Evolutionary conservation across 1,139 yeast genomes (phyloP), one percentile per base, ranked within the genome.

Genomic region (Debaryomyces robertsiae): DNA sequence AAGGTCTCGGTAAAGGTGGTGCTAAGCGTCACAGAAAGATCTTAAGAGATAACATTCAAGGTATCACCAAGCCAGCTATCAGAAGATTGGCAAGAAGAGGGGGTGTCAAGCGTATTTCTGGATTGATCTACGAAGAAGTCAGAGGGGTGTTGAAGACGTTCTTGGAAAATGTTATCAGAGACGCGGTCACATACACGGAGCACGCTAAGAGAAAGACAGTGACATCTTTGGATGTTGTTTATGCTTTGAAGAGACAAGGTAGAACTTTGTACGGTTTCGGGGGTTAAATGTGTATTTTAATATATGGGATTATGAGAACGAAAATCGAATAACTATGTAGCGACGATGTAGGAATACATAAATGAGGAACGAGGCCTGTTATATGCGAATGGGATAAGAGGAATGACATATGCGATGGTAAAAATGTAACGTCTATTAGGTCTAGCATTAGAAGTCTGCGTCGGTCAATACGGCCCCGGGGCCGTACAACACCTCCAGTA

Each of bases 51-150:
- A 93, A 93, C 91, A 91, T 93, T 60, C 98, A 91, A 79, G 98
- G 98, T 81, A 91, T 93, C 68, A 93, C 98, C 54, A 93, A 93
- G 82, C 98, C 98, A 69, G 98, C 98, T 64, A 93, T 93, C 69
- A 90, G 98, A 81, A 91, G 98, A 87, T 85, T 93, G 65, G 98
- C 98, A 49, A 91, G 98, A 84, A 90, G 98, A 88, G 98, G 98
- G 79, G 98, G 98, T 88, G 98, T 93, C 68, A 93, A 93, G 85
- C 96, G 98, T 86, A 93, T 93, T 63, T 91, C 98, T 53, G 98
- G 96, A 67, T 81, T 91, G 69, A 91, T 93, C 72, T 93, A 93
- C 79, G 98, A 93, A 78, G 97, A 91, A 81, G 96, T 94, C 64
- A 89, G 98, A 79, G 93, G 87, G 57, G 98, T 93, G 59, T 81